phyloP scores from a whole-genome alignment of 805 yeast species.

The Metschnikowia vanudenii region DNA sequence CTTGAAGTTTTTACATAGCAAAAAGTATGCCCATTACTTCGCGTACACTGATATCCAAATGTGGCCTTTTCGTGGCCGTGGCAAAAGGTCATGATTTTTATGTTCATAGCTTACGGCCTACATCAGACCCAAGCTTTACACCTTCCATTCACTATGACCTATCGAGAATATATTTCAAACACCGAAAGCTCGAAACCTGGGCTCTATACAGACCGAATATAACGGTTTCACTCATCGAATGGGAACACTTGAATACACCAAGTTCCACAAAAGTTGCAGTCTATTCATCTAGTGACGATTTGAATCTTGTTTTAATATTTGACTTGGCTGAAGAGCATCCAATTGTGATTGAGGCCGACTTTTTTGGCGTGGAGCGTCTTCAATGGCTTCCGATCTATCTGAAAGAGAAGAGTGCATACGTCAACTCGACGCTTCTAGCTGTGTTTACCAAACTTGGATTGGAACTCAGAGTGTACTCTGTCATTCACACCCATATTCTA shows the following conservation, averaged over 20 bases:
- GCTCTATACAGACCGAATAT: not conserved
- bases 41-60: constrained; percentile 16
- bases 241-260: constrained; percentile 4
- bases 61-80: constrained; percentile 24
- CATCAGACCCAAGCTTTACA: not conserved
- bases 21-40: not conserved
- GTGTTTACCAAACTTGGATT: constrained; percentile 29
- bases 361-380: constrained; percentile 31
- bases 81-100: constrained; percentile 7
- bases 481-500: constrained; percentile 34
- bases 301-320: constrained; percentile 24
- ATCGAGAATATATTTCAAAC: constrained; percentile 1
- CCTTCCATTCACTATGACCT: constrained; percentile 9
- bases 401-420: constrained; percentile 26
- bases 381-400: constrained; percentile 35
- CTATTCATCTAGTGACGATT: constrained; percentile 18
- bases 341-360: constrained; percentile 30
- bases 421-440: constrained; percentile 33
- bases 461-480: constrained; percentile 34
- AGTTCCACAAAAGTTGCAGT: constrained; percentile 33
- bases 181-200: not conserved
- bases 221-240: not conserved
- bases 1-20: not conserved
- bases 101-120: constrained; percentile 5
- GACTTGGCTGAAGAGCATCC: constrained; percentile 27